These are phyloP conservation scores for Cryphonectria radicalis DNA, from an alignment of 2,329 filamentous ascomycete genomes.

Conservation along the genomic window DNA sequence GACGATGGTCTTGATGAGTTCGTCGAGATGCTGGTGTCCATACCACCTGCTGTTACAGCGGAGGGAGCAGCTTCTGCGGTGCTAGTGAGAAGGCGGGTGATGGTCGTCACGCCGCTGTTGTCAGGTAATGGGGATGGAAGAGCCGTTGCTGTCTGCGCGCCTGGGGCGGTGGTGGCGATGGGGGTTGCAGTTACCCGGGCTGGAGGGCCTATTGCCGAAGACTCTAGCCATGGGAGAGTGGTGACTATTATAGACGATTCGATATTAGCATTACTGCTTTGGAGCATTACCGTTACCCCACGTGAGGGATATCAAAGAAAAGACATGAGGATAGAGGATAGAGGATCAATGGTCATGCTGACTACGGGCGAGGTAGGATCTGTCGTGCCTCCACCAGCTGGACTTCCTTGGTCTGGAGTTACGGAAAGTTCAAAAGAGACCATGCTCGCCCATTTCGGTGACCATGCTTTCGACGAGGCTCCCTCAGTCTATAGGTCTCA, in stretches of 20 bases:
- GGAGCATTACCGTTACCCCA: neutral
- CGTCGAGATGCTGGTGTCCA: neutral
- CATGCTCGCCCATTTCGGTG: neutral
- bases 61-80: neutral
- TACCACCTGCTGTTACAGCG: neutral
- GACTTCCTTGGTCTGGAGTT: neutral
- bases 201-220: neutral
- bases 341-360: neutral
- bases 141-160: neutral
- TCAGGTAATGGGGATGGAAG: neutral
- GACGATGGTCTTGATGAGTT: neutral
- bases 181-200: neutral
- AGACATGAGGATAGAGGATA: neutral
- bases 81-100: neutral
- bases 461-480: neutral
- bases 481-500: neutral
- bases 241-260: neutral
- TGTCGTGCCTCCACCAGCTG: neutral
- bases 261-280: neutral
- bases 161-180: neutral
- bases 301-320: neutral
- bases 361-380: neutral
- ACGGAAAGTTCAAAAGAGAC: neutral
- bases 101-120: neutral
- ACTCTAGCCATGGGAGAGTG: neutral